These are phyloP conservation scores for Xerophyta viscosa DNA, from an alignment of 106 monocot species.

Conservation along the genomic window DNA sequence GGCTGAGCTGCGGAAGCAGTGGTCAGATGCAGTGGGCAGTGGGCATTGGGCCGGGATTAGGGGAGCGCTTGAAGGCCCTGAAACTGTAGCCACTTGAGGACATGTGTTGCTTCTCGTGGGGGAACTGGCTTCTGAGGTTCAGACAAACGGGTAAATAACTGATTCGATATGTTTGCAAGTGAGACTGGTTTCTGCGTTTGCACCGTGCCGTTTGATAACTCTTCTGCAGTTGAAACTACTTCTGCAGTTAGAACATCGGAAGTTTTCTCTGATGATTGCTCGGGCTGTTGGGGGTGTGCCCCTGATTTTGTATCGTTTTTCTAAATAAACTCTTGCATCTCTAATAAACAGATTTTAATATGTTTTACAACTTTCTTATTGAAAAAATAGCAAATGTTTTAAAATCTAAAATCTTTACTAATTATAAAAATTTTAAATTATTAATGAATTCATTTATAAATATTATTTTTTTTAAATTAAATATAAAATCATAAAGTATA, in stretches of 20 bases:
- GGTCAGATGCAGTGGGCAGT: conserved; percentile 17
- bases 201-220: conserved; percentile 8
- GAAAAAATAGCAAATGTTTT: too few relatives aligned
- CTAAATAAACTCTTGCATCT: too few relatives aligned
- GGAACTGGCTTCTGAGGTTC: conserved; percentile 34
- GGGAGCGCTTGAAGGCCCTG: conserved; percentile 82
- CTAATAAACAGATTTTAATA: too few relatives aligned
- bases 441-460: too few relatives aligned
- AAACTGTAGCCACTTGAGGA: conserved; percentile 21
- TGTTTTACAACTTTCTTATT: too few relatives aligned
- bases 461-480: too few relatives aligned
- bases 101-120: conserved; percentile 14
- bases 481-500: too few relatives aligned
- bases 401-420: too few relatives aligned
- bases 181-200: conserved; percentile 7
- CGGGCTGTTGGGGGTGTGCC: conserved; percentile 20
- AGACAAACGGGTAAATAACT: conserved; percentile 14
- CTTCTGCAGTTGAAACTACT: conserved; percentile 6
- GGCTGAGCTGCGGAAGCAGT: conserved; percentile 26
- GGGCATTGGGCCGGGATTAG: conserved; percentile 50
- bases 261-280: conserved; percentile 8
- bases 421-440: too few relatives aligned
- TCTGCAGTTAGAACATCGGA: neutral
- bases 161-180: conserved; percentile 9
- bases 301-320: too few relatives aligned